Evolutionary conservation across 768 basidiomycete species (phyloP), one percentile per base, ranked within the genome.

Genomic region (Boletus reticuloceps): DNA sequence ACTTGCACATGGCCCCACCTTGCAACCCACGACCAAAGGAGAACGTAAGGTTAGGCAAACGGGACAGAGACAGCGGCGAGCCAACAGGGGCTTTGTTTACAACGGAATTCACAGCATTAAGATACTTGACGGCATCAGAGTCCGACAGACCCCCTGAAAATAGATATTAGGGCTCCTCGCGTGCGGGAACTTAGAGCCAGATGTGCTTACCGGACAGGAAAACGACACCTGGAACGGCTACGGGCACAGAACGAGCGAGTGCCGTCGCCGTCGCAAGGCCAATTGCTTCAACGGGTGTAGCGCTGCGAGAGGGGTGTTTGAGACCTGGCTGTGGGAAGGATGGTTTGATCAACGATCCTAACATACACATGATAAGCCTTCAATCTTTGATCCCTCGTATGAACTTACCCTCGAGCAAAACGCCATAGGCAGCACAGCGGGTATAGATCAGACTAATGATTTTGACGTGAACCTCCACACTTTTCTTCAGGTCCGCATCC

Each of bases 1-100:
- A 82, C 51, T 70, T 64, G 50, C 72, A 68, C 70, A 79, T 74
- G 10, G 79, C 76, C 14, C 79, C 77, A 3, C 78, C 77, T 64
- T 83, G 82, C 27, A 82, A 60, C 11, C 77, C 78, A 25, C 78
- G 61, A 32, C 81, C 79, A 66, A 78, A 82, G 27, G 79, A 79
- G 62, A 83, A 81, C 4, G 75, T 73, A 38, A 81, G 60, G 22
- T 68, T 70, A n/a, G 76, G 79, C 9, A 81, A 66, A 8, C 75
- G 69, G 16, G 69, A 60, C 46, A 79, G 69, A 49, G 49, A 55
- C 14, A 59, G 42, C 10, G 75, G 61, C 8, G 75, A 77, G 43
- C 39, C 47, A 31, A 65, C 58, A 3, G 69, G 62, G 19, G 67
- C 56, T 9, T 75, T 70, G 49, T 74, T 69, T 12, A 75, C 71